Evolutionary conservation across 2,329 filamentous ascomycete genomes (phyloP).

Genomic region (Mycosphaerella sp.): DNA sequence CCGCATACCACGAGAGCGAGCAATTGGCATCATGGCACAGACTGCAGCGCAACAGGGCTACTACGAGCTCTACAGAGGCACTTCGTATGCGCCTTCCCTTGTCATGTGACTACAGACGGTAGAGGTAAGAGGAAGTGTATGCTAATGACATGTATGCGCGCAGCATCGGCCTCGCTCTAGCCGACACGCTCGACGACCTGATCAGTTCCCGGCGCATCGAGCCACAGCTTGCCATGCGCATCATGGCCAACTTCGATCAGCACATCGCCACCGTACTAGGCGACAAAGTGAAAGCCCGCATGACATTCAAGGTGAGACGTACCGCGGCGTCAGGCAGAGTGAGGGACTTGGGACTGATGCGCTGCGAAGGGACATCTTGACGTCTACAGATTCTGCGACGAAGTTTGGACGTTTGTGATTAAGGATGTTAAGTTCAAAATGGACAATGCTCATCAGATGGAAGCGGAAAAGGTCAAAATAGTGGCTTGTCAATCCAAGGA

Average conservation of each 20-base stretch:
- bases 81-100: slow-evolving; percentile 63
- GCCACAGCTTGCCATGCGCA: slow-evolving; percentile 97
- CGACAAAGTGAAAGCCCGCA: slow-evolving; percentile 82
- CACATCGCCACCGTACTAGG: slow-evolving; percentile 85
- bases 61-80: slow-evolving; percentile 97
- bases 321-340: slow-evolving; percentile 44
- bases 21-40: slow-evolving; percentile 15
- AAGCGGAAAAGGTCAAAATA: slow-evolving; percentile 94
- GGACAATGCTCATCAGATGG: slow-evolving; percentile 63
- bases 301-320: slow-evolving; percentile 70
- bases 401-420: slow-evolving; percentile 99
- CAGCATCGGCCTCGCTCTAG: slow-evolving; percentile 88
- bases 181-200: slow-evolving; percentile 93
- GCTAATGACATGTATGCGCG: not conserved
- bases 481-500: slow-evolving; percentile 90
- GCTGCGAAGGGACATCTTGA: slow-evolving; percentile 66
- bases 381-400: slow-evolving; percentile 98
- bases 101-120: too few relatives aligned
- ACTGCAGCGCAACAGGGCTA: slow-evolving; percentile 41
- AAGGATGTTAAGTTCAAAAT: slow-evolving; percentile 99
- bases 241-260: slow-evolving; percentile 90
- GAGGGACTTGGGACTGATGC: slow-evolving; percentile 42
- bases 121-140: not conserved
- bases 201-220: slow-evolving; percentile 94
- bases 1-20: too few relatives aligned